Evolutionary conservation across 768 basidiomycete genomes (phyloP).

Genomic region (Amanita pseudoporphyria): DNA sequence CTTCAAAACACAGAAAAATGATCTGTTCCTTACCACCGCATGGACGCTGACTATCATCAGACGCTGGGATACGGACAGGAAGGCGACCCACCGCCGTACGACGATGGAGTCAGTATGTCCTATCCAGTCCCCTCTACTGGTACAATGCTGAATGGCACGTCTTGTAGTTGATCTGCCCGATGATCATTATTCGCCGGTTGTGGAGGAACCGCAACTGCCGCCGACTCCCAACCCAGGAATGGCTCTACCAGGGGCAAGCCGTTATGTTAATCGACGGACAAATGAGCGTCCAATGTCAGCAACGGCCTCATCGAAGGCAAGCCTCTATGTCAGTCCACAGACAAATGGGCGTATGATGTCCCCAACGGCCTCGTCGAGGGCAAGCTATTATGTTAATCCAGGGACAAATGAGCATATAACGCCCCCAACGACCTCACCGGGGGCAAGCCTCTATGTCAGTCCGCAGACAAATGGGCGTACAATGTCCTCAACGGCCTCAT

Average conservation of each 20-base stretch:
- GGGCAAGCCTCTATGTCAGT: no score
- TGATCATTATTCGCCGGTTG: not conserved
- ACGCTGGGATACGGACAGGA: not conserved
- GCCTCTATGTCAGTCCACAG: no score
- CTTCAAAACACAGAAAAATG: not conserved
- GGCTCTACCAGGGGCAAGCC: slow-evolving; percentile 43
- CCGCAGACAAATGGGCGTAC: no score
- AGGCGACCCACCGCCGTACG: slow-evolving; percentile 1
- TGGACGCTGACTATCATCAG: not conserved
- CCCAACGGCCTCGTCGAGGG: no score
- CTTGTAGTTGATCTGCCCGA: not conserved
- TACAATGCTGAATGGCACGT: not conserved
- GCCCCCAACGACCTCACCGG: no score
- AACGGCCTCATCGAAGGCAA: no score
- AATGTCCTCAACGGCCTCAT: no score
- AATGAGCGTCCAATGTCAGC: no score
- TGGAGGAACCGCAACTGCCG: not conserved
- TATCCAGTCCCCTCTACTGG: not conserved
- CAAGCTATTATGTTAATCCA: no score
- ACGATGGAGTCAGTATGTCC: not conserved
- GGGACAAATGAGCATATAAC: no score
- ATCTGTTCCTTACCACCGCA: not conserved
- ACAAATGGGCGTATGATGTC: no score
- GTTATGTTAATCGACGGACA: slow-evolving; percentile 57
- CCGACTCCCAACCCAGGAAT: slow-evolving; percentile 17